phyloP scores from a whole-genome alignment of 1,139 yeast species.

The Blastobotrys proliferans region DNA sequence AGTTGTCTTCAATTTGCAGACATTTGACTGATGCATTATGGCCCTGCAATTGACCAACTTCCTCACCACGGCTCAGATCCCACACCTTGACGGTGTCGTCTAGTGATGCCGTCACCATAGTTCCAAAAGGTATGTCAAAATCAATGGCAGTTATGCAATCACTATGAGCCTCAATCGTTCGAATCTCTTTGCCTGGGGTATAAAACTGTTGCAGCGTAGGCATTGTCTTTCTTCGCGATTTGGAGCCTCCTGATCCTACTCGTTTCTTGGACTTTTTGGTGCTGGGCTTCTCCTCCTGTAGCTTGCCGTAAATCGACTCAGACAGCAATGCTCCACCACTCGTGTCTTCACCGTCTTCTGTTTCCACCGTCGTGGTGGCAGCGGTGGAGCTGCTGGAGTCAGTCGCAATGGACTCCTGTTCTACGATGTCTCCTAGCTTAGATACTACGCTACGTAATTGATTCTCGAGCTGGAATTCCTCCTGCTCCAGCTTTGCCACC shows the following conservation, averaged over 20 bases:
- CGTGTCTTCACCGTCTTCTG: slow-evolving; percentile 11
- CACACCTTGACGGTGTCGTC: slow-evolving; percentile 83
- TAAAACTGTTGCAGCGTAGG: slow-evolving; percentile 62
- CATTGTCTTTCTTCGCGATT: slow-evolving; percentile 44
- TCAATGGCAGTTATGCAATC: slow-evolving; percentile 53
- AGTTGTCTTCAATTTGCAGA: slow-evolving; percentile 50
- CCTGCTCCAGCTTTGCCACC: slow-evolving; percentile 56
- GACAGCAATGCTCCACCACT: too few species aligned
- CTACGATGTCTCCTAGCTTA: slow-evolving; percentile 9
- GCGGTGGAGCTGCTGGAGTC: slow-evolving; percentile 13
- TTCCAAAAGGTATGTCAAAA: slow-evolving; percentile 68
- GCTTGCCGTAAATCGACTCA: slow-evolving; percentile 40
- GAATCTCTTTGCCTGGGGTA: slow-evolving; percentile 52
- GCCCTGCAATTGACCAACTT: slow-evolving; percentile 30
- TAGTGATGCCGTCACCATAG: slow-evolving; percentile 69
- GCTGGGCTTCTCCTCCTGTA: slow-evolving; percentile 25
- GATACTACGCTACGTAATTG: slow-evolving; percentile 40
- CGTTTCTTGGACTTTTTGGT: slow-evolving; percentile 9
- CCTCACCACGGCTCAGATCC: slow-evolving; percentile 59
- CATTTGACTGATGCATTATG: slow-evolving; percentile 51
- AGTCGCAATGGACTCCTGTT: slow-evolving; percentile 6
- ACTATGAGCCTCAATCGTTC: slow-evolving; percentile 50
- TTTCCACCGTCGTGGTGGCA: neutral
- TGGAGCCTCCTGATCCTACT: slow-evolving; percentile 9
- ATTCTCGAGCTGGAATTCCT: slow-evolving; percentile 51